Base-by-base conservation (phyloP, 1,284 basidiomycete species). In the Moesziomyces sp. region DNA sequence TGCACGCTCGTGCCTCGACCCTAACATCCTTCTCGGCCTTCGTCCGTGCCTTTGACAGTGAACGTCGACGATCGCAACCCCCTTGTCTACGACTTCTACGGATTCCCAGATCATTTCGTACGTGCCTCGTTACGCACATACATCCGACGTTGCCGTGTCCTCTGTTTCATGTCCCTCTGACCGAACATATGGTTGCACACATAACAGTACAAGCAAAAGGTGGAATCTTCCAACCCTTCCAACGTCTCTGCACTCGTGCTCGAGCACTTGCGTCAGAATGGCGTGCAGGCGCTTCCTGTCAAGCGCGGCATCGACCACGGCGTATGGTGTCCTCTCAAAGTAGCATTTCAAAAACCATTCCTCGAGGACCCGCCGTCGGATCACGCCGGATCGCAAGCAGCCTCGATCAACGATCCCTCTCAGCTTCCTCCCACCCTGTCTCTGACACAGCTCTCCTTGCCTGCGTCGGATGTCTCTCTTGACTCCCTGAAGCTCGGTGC, bases 1-100 rank as follows among this genome's bases (percentile, higher is more conserved):
- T 34, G 30, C 30, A 13, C 13, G 30, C 30, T 11, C 13, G 10
- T 13, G 3, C 3, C 30, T 34, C 30, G 30, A 13, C 10, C 13
- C 30, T 34, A 3, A 34, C 30, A 34, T 34, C 30, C 42, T 6
- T 30, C 30, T 23, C 1, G 19, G 18, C 2, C 43, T 46, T 13
- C 5, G 1, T 8, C 5, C 42, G 51, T 9, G 35, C 4, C 34
- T 44, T 8, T 23, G 11, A 16, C 47, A 71, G 65, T 79, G 14
- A 74, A 86, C 47, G 85, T 85, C 61, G 79, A 76, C 30, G 82
- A 85, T 51, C 23, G 50, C 3, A 67, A 78, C 48, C 85, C 86
- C 0, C 76, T 87, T 34, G 76, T 86, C 40, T 87, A 86, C 77
- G 86, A 87, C 74, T 87, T 86, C 59, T 86, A 86, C 74, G 76